Evolutionary conservation across 1,284 basidiomycete genomes (phyloP).

Genomic region (Exobasidium cylindrosporum): DNA sequence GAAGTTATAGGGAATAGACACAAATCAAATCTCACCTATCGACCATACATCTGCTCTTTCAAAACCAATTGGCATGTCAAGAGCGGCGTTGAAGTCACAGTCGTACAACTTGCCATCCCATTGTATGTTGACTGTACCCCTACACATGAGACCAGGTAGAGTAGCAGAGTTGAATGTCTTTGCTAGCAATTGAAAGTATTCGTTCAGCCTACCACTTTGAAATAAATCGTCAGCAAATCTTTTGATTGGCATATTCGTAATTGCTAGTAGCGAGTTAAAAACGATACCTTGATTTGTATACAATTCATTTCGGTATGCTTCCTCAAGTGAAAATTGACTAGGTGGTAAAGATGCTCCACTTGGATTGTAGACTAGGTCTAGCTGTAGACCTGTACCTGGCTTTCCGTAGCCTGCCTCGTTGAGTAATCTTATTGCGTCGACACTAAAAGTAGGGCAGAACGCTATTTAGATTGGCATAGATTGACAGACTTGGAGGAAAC

Average conservation of each 20-base stretch:
- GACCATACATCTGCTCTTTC: background rate
- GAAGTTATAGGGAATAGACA: background rate
- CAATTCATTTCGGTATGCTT: background rate
- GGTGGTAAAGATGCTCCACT: constrained; percentile 1
- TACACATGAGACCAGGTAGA: constrained; percentile 1
- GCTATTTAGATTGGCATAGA: background rate
- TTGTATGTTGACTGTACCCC: constrained; percentile 3
- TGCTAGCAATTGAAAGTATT: background rate
- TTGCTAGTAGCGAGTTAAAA: background rate
- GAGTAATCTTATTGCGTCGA: constrained; percentile 2
- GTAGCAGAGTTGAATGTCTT: background rate
- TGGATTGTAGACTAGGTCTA: constrained; percentile 9
- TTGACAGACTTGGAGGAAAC: background rate
- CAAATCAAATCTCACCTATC: background rate
- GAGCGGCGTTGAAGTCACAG: constrained; percentile 9
- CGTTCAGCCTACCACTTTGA: background rate
- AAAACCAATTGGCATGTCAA: background rate
- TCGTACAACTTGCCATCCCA: constrained; percentile 8
- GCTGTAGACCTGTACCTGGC: background rate
- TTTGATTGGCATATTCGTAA: constrained; percentile 9
- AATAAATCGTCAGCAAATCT: constrained; percentile 2
- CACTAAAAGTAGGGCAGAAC: background rate
- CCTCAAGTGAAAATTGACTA: background rate
- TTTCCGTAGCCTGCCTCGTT: constrained; percentile 1
- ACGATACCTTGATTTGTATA: background rate